Evolutionary conservation across 495 filamentous ascomycete species (phyloP).

Genomic region (Aspergillus bridgeri): DNA sequence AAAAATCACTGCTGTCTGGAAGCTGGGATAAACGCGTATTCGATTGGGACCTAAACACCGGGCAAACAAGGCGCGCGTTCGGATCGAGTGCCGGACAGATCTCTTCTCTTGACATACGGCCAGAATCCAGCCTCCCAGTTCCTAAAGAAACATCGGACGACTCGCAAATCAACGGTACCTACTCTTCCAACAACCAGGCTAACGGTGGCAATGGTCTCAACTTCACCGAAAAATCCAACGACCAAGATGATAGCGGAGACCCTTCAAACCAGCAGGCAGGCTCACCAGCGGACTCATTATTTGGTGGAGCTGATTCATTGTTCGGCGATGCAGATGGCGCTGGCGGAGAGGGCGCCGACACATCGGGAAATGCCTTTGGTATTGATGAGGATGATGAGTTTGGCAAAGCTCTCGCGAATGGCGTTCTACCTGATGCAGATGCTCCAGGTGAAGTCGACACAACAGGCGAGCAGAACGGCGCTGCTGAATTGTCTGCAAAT

Average conservation of each 20-base stretch:
- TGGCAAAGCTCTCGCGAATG: constrained; percentile 70
- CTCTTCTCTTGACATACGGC: constrained; percentile 79
- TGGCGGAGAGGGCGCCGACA: constrained; percentile 53
- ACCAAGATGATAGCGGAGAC: constrained; percentile 34
- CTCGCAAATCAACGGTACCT: constrained; percentile 59
- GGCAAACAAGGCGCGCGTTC: constrained; percentile 70
- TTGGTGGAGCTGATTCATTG: constrained; percentile 66
- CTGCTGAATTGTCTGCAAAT: constrained; percentile 10
- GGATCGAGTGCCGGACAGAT: constrained; percentile 78
- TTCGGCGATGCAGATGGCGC: constrained; percentile 66
- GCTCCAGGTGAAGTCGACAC: constrained; percentile 34
- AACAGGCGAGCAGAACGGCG: constrained; percentile 21
- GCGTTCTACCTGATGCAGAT: constrained; percentile 41
- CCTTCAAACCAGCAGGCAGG: constrained; percentile 45
- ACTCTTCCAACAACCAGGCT: constrained; percentile 54
- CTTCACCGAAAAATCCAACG: constrained; percentile 45
- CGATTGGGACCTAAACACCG: constrained; percentile 95
- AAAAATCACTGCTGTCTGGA: constrained; percentile 83
- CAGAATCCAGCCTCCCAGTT: constrained; percentile 69
- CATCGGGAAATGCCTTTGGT: constrained; percentile 58
- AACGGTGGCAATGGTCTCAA: constrained; percentile 42
- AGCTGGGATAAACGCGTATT: constrained; percentile 94
- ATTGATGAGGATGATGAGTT: constrained; percentile 88
- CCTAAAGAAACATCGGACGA: constrained; percentile 65
- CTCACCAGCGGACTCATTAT: constrained; percentile 69